Percentiles rank a stretch among this genome's conserved stretches.
Evolutionary conservation across 2,329 filamentous ascomycete genomes (phyloP).

Genomic region (Colletotrichum chrysophilum): DNA sequence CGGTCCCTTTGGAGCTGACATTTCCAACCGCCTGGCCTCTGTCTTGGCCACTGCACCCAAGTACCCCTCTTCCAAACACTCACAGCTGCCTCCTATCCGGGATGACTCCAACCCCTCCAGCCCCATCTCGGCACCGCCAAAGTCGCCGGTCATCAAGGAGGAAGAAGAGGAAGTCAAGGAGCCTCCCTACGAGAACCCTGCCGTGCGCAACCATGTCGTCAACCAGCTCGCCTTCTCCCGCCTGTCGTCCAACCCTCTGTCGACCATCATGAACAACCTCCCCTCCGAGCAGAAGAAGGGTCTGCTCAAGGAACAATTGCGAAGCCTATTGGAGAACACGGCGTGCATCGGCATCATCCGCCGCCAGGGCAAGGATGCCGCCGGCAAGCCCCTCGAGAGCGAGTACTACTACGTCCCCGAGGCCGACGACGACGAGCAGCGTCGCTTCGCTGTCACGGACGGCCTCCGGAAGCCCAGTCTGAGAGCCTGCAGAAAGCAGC

Average conservation of each 20-base stretch:
- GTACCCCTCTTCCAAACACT: slow-evolving; percentile 29
- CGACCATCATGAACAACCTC: slow-evolving; percentile 86
- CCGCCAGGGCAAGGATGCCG: slow-evolving; percentile 93
- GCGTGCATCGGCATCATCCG: slow-evolving; percentile 86
- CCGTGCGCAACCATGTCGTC: slow-evolving; percentile 81
- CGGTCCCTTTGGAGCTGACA: slow-evolving; percentile 85
- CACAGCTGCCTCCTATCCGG: background rate
- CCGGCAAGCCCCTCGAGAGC: slow-evolving; percentile 90
- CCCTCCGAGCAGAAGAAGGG: slow-evolving; percentile 68
- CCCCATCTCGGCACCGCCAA: slow-evolving; percentile 12
- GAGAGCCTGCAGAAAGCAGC: slow-evolving; percentile 89
- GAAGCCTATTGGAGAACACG: slow-evolving; percentile 74
- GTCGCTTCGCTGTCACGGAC: slow-evolving; percentile 82
- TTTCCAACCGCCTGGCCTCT: slow-evolving; percentile 81
- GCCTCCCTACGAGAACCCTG: slow-evolving; percentile 31
- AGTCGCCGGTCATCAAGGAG: background rate
- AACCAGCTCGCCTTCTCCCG: slow-evolving; percentile 97
- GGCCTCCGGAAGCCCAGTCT: slow-evolving; percentile 88
- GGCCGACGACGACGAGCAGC: slow-evolving; percentile 77
- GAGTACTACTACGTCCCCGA: slow-evolving; percentile 98
- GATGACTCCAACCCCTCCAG: slow-evolving; percentile 14
- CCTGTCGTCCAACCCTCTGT: slow-evolving; percentile 88
- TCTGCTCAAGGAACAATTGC: slow-evolving; percentile 68
- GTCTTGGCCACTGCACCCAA: slow-evolving; percentile 74
- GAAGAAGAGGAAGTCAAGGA: slow-evolving; percentile 12